Evolutionary conservation across 108 stramenopile genomes (phyloP), one percentile per base, ranked within the genome.

Genomic region (Schizochytrium sp.): DNA sequence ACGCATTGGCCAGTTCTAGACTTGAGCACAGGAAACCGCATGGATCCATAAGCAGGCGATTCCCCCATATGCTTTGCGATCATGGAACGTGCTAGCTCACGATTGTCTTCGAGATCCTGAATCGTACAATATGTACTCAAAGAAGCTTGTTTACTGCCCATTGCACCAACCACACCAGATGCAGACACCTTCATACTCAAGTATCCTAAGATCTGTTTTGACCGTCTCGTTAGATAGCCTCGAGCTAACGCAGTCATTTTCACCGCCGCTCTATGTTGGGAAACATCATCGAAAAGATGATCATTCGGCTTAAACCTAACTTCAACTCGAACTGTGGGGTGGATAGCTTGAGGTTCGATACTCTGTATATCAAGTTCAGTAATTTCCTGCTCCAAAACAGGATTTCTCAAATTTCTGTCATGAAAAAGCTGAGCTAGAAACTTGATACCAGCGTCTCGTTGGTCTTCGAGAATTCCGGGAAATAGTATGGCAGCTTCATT

Each of bases 101-200:
- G 28, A 28, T 3, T 69, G 10, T 12, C 28, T 38, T 69, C 64
- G 64, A 38, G 19, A 38, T 69, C 40, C 10, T 69, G 64, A 38
- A 69, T 44, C 28, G 64, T 44, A 44, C 64, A 69, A 69, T 69
- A 69, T 28, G 2, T 38, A 69, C 64, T 69, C 64, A 69, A 44
- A 44, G 64, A 69, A 38, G 64, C 2, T 44, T 69, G 2, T 38
- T 0, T 2, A 44, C 7, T 15, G 64, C 64, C 64, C 8, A 44
- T 15, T 5, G 10, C 5, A 7, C 64, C 64, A 15, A 69, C 64
- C 10, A 69, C 42, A 8, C 64, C 64, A 8, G 12, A 13, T 7
- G 64, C 64, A 12, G 40, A 44, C 8, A 69, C 10, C 10, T 69
- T 15, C 0, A 69, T 7, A 38, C 44, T 44, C 10, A 44, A 38